phyloP scores from a whole-genome alignment of 306 rosid species.

The Boehmeria nivea region DNA sequence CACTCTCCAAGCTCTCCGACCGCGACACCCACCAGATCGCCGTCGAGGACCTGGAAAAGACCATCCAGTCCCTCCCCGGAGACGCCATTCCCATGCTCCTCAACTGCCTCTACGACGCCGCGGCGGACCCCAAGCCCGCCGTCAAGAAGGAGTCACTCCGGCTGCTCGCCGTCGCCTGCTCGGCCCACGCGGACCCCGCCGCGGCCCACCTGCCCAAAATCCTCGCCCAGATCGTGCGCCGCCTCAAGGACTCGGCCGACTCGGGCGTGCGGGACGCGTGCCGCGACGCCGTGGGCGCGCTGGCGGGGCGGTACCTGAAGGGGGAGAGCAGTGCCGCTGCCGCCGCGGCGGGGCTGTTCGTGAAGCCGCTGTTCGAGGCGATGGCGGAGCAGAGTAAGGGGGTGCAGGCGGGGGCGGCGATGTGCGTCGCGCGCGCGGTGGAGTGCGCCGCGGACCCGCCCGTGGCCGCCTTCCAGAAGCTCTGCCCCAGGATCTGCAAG shows the following conservation, averaged over 20 bases:
- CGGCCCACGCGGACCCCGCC: conserved; percentile 53
- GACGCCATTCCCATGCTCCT: conserved; percentile 81
- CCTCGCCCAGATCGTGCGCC: conserved; percentile 50
- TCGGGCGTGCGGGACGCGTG: conserved; percentile 72
- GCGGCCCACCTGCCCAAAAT: conserved; percentile 69
- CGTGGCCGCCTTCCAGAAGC: conserved; percentile 65
- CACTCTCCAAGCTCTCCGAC: conserved; percentile 85
- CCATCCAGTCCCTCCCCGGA: conserved; percentile 47
- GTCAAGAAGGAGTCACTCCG: conserved; percentile 76
- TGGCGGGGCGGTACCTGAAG: conserved; percentile 54
- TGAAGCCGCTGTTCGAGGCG: conserved; percentile 85
- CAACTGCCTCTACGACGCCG: conserved; percentile 78
- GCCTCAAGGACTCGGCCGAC: conserved; percentile 84
- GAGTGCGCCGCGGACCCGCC: conserved; percentile 56
- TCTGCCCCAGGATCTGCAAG: conserved; percentile 92
- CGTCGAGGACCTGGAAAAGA: conserved; percentile 74
- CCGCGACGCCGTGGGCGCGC: conserved; percentile 64
- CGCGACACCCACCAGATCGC: conserved; percentile 96
- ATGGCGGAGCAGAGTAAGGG: conserved; percentile 89
- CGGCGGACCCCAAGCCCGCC: conserved; percentile 80
- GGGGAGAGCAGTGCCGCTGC: conserved; percentile 42
- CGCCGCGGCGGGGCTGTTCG: conserved; percentile 70
- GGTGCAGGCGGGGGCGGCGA: conserved; percentile 85
- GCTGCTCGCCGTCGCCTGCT: conserved; percentile 53
- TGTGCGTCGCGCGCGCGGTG: conserved; percentile 83